Evolutionary conservation across 1,284 basidiomycete species (phyloP).

Genomic region (Fomitopsis pinicola): DNA sequence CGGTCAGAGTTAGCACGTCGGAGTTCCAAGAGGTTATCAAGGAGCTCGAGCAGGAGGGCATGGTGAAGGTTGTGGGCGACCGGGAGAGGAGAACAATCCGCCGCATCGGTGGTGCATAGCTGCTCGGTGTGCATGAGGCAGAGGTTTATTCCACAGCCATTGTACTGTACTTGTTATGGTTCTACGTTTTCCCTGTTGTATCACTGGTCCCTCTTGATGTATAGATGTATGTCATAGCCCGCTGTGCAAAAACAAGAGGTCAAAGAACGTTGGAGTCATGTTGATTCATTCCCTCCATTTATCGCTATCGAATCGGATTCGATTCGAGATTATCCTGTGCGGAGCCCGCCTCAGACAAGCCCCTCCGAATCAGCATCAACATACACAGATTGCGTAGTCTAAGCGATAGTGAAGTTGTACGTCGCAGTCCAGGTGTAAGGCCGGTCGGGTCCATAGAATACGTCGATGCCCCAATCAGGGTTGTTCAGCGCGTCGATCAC

Average conservation of each 20-base stretch:
- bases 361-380: too few relatives aligned
- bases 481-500: neutral
- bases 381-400: too few relatives aligned
- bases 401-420: neutral
- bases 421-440: neutral
- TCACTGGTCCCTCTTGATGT: neutral
- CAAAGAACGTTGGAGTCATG: too few relatives aligned
- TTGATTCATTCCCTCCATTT: too few relatives aligned
- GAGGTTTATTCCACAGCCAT: neutral
- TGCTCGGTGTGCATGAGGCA: neutral
- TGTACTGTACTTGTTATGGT: neutral
- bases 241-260: too few relatives aligned
- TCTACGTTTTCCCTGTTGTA: neutral
- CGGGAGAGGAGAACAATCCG: constrained; percentile 81
- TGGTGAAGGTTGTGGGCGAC: constrained; percentile 82
- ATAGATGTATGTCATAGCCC: too few relatives aligned
- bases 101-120: constrained; percentile 31
- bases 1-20: constrained; percentile 65
- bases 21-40: constrained; percentile 85
- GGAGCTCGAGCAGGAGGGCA: constrained; percentile 76
- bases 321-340: too few relatives aligned
- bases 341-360: too few relatives aligned
- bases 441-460: neutral
- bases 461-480: neutral
- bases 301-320: too few relatives aligned